Conservation (phyloP, 257 asterid genomes). For the Solanum lycopersicoides region DNA sequence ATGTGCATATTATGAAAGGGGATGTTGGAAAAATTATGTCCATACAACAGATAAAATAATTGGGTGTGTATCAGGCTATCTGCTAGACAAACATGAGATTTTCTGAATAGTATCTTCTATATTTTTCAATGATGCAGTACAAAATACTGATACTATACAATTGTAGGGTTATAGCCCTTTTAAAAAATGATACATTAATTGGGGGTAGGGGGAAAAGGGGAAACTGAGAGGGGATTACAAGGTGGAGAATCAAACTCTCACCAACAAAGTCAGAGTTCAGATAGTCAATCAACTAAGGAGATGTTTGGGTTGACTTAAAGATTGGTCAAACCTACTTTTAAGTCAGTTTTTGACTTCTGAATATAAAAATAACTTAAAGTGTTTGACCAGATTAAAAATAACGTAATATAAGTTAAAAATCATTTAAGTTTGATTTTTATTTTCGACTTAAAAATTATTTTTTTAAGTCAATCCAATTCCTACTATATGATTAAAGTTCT, state of each 20-base stretch:
- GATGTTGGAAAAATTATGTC: not conserved
- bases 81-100: not conserved
- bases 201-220: not conserved
- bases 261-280: not conserved
- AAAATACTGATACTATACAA: not conserved
- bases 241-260: not conserved
- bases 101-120: not conserved
- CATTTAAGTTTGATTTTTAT: not conserved
- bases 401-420: too few relatives aligned
- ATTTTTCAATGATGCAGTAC: not conserved
- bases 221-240: not conserved
- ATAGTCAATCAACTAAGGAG: not conserved
- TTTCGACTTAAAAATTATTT: rapidly evolving
- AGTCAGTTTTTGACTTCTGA: too few relatives aligned
- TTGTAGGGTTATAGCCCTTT: not conserved
- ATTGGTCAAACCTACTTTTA: not conserved
- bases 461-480: not conserved
- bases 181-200: not conserved
- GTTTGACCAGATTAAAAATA: too few relatives aligned
- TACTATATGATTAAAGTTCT: not conserved
- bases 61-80: too few relatives aligned
- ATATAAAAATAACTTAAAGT: too few relatives aligned
- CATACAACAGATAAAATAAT: not conserved
- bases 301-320: too few relatives aligned
- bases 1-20: not conserved